Conservation (phyloP, 2,329 filamentous ascomycete genomes). For the Parasarocladium wereldwijsianum region DNA sequence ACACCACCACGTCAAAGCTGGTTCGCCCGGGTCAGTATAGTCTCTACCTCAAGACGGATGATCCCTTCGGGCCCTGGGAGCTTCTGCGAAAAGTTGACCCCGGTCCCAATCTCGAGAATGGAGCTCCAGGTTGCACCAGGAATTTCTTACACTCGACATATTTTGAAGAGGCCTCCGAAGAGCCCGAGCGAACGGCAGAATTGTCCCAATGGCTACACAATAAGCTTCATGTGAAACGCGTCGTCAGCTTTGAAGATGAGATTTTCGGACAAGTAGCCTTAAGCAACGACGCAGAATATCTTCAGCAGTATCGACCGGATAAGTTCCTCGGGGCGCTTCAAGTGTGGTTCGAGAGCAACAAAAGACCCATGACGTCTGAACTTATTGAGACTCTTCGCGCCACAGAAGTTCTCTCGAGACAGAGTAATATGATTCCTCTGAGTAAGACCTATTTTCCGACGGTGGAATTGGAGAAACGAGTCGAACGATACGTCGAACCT, state of each 20-base stretch:
- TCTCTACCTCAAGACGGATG: constrained; percentile 1
- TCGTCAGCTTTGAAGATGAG: not conserved
- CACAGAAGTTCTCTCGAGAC: not conserved
- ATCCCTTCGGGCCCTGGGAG: constrained; percentile 2
- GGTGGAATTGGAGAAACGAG: constrained; percentile 1
- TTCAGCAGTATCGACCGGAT: constrained; percentile 1
- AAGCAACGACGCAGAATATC: not conserved
- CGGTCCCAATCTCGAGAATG: not conserved
- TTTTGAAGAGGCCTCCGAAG: not conserved
- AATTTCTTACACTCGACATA: not conserved
- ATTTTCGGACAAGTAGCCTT: not conserved
- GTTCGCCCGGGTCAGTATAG: not conserved
- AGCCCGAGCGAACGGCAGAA: not conserved
- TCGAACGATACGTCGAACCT: constrained; percentile 1
- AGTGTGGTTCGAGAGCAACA: not conserved
- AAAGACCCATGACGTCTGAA: not conserved
- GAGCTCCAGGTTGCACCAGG: not conserved
- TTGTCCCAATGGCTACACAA: not conserved
- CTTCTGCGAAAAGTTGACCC: not conserved
- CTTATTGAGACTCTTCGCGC: not conserved
- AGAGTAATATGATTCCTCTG: not conserved
- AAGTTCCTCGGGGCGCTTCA: constrained; percentile 2
- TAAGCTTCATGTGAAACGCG: not conserved
- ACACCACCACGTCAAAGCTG: not conserved
- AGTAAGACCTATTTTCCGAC: not conserved